Percentiles rank a stretch among this genome's conserved stretches.
Evolutionary conservation across 2,329 filamentous ascomycete species (phyloP).

Genomic region (Fusarium oligoseptatum): DNA sequence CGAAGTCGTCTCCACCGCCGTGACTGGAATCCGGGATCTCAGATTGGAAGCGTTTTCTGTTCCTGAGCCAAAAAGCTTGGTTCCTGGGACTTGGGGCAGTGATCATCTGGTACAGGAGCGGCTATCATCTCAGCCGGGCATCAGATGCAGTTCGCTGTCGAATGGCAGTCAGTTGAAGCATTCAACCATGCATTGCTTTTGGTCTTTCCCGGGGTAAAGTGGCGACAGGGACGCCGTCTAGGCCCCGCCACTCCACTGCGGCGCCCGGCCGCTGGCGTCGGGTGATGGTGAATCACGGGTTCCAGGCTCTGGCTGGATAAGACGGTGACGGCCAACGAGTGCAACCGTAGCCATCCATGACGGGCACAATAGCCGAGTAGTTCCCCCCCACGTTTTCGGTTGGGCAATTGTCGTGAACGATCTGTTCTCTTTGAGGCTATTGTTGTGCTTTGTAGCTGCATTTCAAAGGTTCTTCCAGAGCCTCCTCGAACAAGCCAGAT

Average conservation of each 20-base stretch:
- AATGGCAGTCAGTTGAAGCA: constrained; percentile 6
- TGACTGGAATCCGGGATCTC: constrained; percentile 15
- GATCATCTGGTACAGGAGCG: constrained; percentile 22
- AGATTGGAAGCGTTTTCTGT: constrained; percentile 24
- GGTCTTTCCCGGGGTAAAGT: constrained; percentile 42
- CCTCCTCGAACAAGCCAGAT: constrained; percentile 23
- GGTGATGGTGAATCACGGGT: constrained; percentile 32
- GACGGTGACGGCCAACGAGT: constrained; percentile 33
- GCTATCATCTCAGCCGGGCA: not conserved
- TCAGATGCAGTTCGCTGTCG: not conserved
- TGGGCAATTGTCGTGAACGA: not conserved
- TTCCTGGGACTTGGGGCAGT: constrained; percentile 19
- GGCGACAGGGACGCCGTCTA: constrained; percentile 33
- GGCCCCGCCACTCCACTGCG: constrained; percentile 34
- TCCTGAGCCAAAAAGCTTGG: constrained; percentile 33
- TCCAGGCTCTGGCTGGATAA: constrained; percentile 10
- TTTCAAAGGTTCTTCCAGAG: constrained; percentile 26
- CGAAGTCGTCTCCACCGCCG: not conserved
- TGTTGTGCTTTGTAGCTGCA: not conserved
- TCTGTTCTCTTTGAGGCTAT: not conserved
- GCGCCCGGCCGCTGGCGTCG: constrained; percentile 28
- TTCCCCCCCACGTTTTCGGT: constrained; percentile 1
- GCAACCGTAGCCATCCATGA: constrained; percentile 16
- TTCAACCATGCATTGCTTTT: constrained; percentile 20
- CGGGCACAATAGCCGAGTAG: not conserved